phyloP scores from a whole-genome alignment of 192 early-diverging fungal genomes.

The Gonapodya prolifera region DNA sequence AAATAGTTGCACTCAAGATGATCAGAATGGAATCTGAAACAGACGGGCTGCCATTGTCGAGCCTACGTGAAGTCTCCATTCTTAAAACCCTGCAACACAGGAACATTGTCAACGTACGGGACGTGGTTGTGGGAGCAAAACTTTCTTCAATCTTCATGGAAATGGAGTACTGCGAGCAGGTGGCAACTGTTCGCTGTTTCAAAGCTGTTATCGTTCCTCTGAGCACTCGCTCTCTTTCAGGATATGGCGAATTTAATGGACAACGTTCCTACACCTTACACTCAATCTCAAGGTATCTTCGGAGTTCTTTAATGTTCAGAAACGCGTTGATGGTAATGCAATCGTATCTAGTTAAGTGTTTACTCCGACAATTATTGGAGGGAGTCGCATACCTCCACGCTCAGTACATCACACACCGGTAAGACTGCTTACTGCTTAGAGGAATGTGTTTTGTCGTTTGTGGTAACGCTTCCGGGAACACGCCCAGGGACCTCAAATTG shows the following conservation, averaged over 20 bases:
- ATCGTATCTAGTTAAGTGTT: constrained; percentile 53
- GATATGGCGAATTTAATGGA: constrained; percentile 40
- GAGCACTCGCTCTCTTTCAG: constrained; percentile 8
- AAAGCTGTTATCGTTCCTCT: background rate
- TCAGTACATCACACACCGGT: constrained; percentile 67
- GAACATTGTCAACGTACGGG: constrained; percentile 58
- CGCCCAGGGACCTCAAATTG: constrained; percentile 70
- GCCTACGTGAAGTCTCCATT: constrained; percentile 62
- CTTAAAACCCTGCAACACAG: constrained; percentile 49
- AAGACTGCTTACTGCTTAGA: background rate
- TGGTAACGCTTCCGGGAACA: constrained; percentile 6
- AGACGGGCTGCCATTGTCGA: constrained; percentile 55
- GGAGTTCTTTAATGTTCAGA: constrained; percentile 3
- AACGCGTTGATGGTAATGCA: constrained; percentile 12
- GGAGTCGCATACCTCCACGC: constrained; percentile 80
- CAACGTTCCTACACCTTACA: constrained; percentile 36
- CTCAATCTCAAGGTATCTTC: constrained; percentile 34
- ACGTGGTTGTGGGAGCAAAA: constrained; percentile 55
- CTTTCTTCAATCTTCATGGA: constrained; percentile 73
- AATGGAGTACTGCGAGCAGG: constrained; percentile 84
- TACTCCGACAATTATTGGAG: constrained; percentile 78
- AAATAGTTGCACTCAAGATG: constrained; percentile 47
- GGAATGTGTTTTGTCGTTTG: background rate
- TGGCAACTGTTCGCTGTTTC: constrained; percentile 10
- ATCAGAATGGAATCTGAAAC: constrained; percentile 40